Conservation (phyloP, 257 asterid species). For the Primulina eburnea region DNA sequence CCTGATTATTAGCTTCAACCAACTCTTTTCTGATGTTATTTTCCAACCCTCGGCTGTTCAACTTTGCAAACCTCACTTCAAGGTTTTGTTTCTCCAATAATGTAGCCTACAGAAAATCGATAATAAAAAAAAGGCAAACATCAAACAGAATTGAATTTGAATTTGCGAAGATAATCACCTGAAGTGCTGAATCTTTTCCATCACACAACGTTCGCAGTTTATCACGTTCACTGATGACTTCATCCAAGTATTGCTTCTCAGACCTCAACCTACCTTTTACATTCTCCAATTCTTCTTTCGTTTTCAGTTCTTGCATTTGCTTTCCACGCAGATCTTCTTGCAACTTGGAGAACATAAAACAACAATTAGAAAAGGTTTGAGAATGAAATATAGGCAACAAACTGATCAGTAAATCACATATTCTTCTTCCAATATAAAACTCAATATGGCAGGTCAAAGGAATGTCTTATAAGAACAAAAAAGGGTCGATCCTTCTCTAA, state of each 20-base stretch:
- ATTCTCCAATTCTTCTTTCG: constrained; percentile 65
- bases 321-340: constrained; percentile 70
- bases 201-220: constrained; percentile 54
- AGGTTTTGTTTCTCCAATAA: constrained; percentile 67
- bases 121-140: constrained; percentile 28
- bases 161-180: constrained; percentile 44
- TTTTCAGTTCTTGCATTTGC: constrained; percentile 54
- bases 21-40: constrained; percentile 57
- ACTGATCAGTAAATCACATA: not conserved
- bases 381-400: constrained; percentile 18
- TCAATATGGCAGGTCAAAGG: not conserved
- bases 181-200: constrained; percentile 73
- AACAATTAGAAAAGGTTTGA: constrained; percentile 5
- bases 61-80: constrained; percentile 60
- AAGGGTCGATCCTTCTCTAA: constrained; percentile 15
- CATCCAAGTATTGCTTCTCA: constrained; percentile 67
- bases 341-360: constrained; percentile 50
- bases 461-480: not conserved
- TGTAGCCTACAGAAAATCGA: constrained; percentile 45
- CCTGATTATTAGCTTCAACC: constrained; percentile 79
- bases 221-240: constrained; percentile 64
- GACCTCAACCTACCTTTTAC: constrained; percentile 54
- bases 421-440: not conserved
- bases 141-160: constrained; percentile 11
- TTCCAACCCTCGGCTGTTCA: constrained; percentile 69